Percentiles rank a stretch among this genome's conserved stretches.
phyloP scores from a whole-genome alignment of 2,329 filamentous ascomycete genomes.

The Aspergillus sojae region DNA sequence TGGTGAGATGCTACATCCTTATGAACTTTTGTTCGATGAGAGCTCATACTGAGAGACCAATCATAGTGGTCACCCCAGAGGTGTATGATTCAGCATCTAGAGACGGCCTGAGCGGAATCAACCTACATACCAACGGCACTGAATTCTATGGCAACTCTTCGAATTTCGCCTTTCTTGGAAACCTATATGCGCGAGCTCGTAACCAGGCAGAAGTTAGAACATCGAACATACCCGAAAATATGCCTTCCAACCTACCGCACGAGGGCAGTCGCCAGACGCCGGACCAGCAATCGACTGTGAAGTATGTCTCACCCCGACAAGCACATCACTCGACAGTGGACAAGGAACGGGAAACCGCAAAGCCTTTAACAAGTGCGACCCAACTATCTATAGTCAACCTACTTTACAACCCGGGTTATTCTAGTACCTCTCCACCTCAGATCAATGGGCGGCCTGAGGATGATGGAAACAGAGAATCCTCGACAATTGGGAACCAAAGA shows the following conservation, averaged over 20 bases:
- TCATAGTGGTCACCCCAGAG: slow-evolving; percentile 12
- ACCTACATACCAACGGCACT: slow-evolving; percentile 30
- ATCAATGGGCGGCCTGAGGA: neutral
- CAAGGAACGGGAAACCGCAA: neutral
- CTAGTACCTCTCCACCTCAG: slow-evolving; percentile 15
- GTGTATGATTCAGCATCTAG: slow-evolving; percentile 22
- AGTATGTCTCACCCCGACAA: neutral
- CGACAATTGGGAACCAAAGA: neutral
- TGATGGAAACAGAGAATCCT: neutral
- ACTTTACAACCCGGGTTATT: slow-evolving; percentile 22
- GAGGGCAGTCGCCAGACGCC: neutral
- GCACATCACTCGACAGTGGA: slow-evolving; percentile 1
- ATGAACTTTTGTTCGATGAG: neutral
- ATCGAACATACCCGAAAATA: slow-evolving; percentile 5
- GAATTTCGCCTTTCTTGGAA: slow-evolving; percentile 30
- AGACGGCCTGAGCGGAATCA: slow-evolving; percentile 30
- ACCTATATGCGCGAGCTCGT: slow-evolving; percentile 24
- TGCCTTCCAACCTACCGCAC: neutral
- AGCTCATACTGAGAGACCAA: neutral
- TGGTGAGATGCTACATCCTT: slow-evolving; percentile 4
- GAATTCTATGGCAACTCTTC: slow-evolving; percentile 33
- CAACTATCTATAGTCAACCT: slow-evolving; percentile 25
- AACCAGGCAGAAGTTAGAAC: slow-evolving; percentile 17
- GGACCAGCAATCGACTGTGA: neutral
- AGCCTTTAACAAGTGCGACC: slow-evolving; percentile 10